Conservation (phyloP, 2,329 filamentous ascomycete species). For the Microsporum canis region DNA sequence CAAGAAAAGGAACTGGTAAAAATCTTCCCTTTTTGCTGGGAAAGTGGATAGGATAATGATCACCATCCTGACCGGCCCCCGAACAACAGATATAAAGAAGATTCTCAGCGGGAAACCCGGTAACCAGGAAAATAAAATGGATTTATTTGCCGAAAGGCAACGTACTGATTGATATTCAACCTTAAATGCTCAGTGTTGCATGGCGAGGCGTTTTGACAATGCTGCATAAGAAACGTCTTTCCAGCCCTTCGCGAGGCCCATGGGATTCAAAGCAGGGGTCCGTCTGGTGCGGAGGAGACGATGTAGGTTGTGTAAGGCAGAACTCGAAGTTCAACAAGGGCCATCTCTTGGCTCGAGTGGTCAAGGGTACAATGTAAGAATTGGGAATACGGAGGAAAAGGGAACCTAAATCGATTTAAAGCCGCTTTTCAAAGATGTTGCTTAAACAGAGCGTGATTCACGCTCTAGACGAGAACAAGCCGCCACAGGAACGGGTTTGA, state of each 20-base stretch:
- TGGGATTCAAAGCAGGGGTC: neutral
- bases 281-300: neutral
- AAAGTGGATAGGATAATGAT: neutral
- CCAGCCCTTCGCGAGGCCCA: neutral
- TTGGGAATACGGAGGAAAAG: neutral
- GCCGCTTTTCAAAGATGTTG: neutral
- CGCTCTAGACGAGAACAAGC: neutral
- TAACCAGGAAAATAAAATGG: neutral
- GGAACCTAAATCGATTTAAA: neutral
- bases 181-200: neutral
- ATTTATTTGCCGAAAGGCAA: neutral
- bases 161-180: neutral
- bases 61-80: neutral
- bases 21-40: no score
- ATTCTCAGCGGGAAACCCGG: neutral
- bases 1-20: neutral
- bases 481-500: neutral
- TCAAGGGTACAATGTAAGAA: neutral
- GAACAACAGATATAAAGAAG: neutral
- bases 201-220: slow-evolving; percentile 2
- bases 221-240: slow-evolving; percentile 2
- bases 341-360: neutral
- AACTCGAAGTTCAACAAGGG: neutral
- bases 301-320: neutral
- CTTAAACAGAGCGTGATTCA: neutral